Evolutionary conservation across 805 yeast genomes (phyloP), one percentile per base, ranked within the genome.

Genomic region (Metschnikowia orientalis): DNA sequence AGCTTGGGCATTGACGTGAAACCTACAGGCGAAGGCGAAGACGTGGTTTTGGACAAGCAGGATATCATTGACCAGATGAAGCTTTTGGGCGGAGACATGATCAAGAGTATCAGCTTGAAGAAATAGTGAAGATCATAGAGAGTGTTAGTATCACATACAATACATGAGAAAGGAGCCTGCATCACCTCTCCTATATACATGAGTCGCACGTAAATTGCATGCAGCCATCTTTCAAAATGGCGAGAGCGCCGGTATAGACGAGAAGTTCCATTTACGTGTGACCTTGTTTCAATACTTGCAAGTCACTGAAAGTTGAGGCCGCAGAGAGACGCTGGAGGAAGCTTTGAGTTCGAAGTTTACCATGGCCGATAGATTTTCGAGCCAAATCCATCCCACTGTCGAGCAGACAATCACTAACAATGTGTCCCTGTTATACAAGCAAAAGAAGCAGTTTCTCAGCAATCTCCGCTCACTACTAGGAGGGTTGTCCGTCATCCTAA

Each of bases 51-150:
- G 37, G 85, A 87, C 57, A 80, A 73, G 51, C 81, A 75, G 10
- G 82, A 90, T 2, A 69, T 85, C n/a, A 59, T 81, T 38, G 69
- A 72, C 37, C 95, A 90, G 56, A 81, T 92, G 23, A 65, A 71
- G 21, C 62, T 71, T 18, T 63, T 80, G 41, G 86, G 89, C 9
- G 85, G 83, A 34, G 89, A 81, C 40, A 56, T 84, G 38, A 67
- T 66, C 27, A 52, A 57, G 42, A 38, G 52, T 7, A 43, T 76
- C 30, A 63, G 61, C 38, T 59, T 61, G 15, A 64, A 69, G 19
- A 42, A 45, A 30, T 40, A 41, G 40, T 24, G 13, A 19, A 26
- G 18, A 15, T 18, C n/a, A 6, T 23, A 12, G 8, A 13, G 23
- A 23, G 25, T 8, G 7, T 10, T 8, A 8, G 21, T 10, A 17